Base-by-base conservation (phyloP, 2,329 filamentous ascomycete genomes). In the Colletotrichum higginsianum region DNA sequence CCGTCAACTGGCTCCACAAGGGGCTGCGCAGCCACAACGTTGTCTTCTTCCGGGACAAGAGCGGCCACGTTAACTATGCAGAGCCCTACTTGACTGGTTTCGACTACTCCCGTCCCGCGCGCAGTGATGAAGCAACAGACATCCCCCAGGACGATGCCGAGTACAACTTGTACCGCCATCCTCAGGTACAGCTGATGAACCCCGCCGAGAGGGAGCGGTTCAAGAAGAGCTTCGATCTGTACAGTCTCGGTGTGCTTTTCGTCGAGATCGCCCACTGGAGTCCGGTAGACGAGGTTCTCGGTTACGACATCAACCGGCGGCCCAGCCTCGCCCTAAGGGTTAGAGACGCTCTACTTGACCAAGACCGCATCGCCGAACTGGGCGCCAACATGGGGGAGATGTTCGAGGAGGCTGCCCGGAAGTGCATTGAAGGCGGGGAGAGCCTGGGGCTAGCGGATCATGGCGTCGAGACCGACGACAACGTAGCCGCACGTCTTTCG, bases 1-100 rank as follows among this genome's bases (percentile, higher is more conserved):
- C 86, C 3, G 86, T 88, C 1, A 84, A 88, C 71, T 89, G 87
- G 87, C 81, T 90, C 7, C 88, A 89, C 80, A 90, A 90, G 74
- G 87, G 86, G 15, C 80, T 90, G 9, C 85, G 87, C 15, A 85
- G 83, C 67, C 80, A 86, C 67, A 89, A 88, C 75, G 82, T 90
- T 35, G 76, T 90, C 18, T 88, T 90, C 76, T 88, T 88, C 75
- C 79, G 79, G 18, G 73, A 75, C 21, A 73, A 64, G n/a, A 61
- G 69, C 26, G 80, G 78, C 67, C 68, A 72, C 26, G 78, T 85
- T 52, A 79, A 85, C 66, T 84, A 83, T 61, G 72, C 75, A 8
- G 78, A 80, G 38, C 86, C 86, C 0, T 85, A 82, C 67, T 78
- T 89, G 49, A 86, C 84, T 0, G 87, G 87, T 40, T 89, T 89